These are phyloP conservation scores for Diaporthe vaccinii DNA, from an alignment of 2,329 filamentous ascomycete species.

Conservation along the genomic window DNA sequence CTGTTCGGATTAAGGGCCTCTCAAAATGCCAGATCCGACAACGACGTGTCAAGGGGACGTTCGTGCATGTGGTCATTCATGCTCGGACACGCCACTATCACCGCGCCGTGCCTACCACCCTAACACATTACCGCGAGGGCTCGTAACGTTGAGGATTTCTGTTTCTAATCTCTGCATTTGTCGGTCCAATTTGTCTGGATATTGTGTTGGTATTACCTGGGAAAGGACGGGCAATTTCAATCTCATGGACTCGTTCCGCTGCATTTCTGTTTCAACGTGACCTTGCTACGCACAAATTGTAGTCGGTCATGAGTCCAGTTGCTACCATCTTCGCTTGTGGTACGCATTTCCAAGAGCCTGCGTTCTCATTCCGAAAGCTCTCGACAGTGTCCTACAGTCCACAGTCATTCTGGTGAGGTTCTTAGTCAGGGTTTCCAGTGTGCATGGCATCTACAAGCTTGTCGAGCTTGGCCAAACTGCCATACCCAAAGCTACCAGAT, in stretches of 20 bases:
- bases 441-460: not conserved
- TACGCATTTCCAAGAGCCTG: not conserved
- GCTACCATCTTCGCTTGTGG: not conserved
- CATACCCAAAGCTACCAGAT: not conserved
- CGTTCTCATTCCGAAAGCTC: not conserved
- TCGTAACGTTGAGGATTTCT: not conserved
- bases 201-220: rapidly evolving
- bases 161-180: not conserved
- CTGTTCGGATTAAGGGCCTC: not conserved
- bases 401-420: not conserved
- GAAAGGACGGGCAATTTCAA: not conserved
- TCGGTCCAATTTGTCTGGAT: not conserved
- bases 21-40: not conserved
- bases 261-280: not conserved
- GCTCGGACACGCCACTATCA: not conserved
- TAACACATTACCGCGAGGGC: not conserved
- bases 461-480: not conserved
- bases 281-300: not conserved
- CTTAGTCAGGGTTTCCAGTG: not conserved
- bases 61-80: not conserved
- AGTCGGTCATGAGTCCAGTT: not conserved
- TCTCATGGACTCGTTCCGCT: not conserved
- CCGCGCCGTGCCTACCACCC: not conserved
- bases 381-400: not conserved
- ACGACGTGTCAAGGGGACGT: not conserved